Base-by-base conservation (phyloP, 2,329 filamentous ascomycete species). In the Teratosphaeria gauchensis region DNA sequence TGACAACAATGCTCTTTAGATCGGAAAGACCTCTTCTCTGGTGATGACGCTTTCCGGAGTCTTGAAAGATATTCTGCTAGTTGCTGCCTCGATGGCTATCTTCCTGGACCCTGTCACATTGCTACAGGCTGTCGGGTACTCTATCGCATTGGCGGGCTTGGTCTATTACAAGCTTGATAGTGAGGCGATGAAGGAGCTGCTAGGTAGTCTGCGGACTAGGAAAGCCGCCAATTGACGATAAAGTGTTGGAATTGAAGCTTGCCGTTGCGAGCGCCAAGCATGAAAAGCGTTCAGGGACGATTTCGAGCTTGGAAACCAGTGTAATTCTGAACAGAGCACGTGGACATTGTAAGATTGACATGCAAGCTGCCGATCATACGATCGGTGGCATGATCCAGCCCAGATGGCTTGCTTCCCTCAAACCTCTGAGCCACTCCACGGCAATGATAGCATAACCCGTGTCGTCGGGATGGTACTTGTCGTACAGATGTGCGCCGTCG, bases 41-140 rank as follows among this genome's bases (percentile, higher is more conserved):
- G 87, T 92, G 66, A 86, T 94, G 69, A 94, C 90, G 32, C 86
- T 94, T 53, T 92, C 88, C 71, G 89, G 89, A 78, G 89, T 94
- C 48, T 84, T 94, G 63, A 94, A 92, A 82, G 89, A 94, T 74
- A 89, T 94, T 60, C 82, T 94, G 68, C 86, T 94, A 55, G 89
- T 94, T 60, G 78, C 80, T 56, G 87, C 87, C 53, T 91, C 88
- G 61, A 90, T 92, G 84, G 74, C 89, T 64, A 89, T 92, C 74
- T 92, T 89, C 86, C 83, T 83, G 66, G 89, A 89, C 62, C 83
- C 86, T 56, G 86, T 92, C 63, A 84, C 86, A 14, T 77, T 77
- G 58, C 82, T 92, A 59, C 89, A 94, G 78, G 86, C 88, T 73
- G 90, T 92, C 71, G 89, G 89, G 66, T 94, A 92, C 81, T 82